Evolutionary conservation across 2,329 filamentous ascomycete species (phyloP).

Genomic region (Penicillium fuscoglaucum): DNA sequence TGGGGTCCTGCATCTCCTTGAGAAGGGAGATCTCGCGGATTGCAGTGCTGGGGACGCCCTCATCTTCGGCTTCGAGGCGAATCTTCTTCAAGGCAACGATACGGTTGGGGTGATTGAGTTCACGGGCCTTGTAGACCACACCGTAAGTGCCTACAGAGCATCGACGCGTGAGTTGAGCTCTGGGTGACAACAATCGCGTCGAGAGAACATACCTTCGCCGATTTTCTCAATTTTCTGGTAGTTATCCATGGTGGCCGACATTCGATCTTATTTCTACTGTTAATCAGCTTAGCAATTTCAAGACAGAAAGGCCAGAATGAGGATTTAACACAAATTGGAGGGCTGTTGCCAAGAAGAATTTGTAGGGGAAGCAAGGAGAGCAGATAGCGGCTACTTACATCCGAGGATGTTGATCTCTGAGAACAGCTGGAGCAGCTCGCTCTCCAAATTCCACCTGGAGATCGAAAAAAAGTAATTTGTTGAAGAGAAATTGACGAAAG

Average conservation of each 20-base stretch:
- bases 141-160: slow-evolving; percentile 74
- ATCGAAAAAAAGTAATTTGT: slow-evolving; percentile 6
- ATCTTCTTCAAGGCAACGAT: slow-evolving; percentile 96
- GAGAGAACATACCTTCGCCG: slow-evolving; percentile 71
- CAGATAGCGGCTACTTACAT: neutral
- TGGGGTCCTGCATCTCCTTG: slow-evolving; percentile 91
- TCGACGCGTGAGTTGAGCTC: slow-evolving; percentile 20
- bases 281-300: slow-evolving; percentile 7
- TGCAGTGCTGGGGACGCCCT: slow-evolving; percentile 87
- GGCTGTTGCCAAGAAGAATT: slow-evolving; percentile 9
- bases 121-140: slow-evolving; percentile 91
- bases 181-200: neutral
- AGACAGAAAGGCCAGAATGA: neutral
- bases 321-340: slow-evolving; percentile 11
- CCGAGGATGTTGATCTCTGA: neutral
- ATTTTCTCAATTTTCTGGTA: slow-evolving; percentile 97
- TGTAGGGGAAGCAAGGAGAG: slow-evolving; percentile 21
- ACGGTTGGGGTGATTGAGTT: slow-evolving; percentile 76
- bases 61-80: slow-evolving; percentile 89
- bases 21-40: slow-evolving; percentile 92
- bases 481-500: slow-evolving; percentile 14
- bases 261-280: slow-evolving; percentile 3
- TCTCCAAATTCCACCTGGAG: slow-evolving; percentile 8
- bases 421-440: slow-evolving; percentile 9
- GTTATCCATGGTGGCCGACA: slow-evolving; percentile 70